These are phyloP conservation scores for Skeletonema tropicum DNA, from an alignment of 108 stramenopile genomes.

Conservation along the genomic window DNA sequence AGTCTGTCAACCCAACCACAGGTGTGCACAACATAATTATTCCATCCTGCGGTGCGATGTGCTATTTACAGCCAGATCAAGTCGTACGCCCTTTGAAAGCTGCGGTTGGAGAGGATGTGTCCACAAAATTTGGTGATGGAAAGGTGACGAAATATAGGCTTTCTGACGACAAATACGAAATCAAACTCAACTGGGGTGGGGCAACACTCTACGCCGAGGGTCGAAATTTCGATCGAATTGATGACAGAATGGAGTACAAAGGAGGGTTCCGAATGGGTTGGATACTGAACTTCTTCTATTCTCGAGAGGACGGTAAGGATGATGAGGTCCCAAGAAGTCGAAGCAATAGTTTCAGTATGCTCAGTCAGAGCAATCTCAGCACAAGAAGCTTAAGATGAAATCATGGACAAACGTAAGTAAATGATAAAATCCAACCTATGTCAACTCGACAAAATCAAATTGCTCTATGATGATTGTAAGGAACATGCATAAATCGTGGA, in stretches of 20 bases:
- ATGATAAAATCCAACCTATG: no score
- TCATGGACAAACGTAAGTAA: not conserved
- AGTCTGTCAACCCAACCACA: constrained; percentile 86
- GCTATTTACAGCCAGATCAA: constrained; percentile 86
- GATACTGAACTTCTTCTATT: constrained; percentile 81
- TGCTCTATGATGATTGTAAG: no score
- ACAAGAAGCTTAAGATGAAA: constrained; percentile 30
- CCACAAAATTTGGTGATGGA: constrained; percentile 87
- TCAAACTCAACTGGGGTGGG: constrained; percentile 71
- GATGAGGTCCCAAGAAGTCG: constrained; percentile 64
- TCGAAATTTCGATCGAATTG: constrained; percentile 80
- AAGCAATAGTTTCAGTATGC: constrained; percentile 73
- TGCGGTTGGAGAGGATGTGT: constrained; percentile 86
- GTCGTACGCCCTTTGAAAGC: constrained; percentile 84
- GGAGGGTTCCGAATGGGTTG: constrained; percentile 85
- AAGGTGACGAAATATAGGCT: constrained; percentile 67
- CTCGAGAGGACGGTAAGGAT: constrained; percentile 36
- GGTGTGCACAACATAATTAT: constrained; percentile 90
- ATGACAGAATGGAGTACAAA: constrained; percentile 72
- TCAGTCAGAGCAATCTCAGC: constrained; percentile 51
- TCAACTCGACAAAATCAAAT: no score
- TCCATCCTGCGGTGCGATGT: constrained; percentile 67
- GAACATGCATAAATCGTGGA: no score
- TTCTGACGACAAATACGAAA: constrained; percentile 69
- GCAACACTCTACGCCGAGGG: constrained; percentile 79